Percentiles rank a stretch among this genome's conserved stretches.
Conservation (phyloP, 371 early-diverging fungal species). For the Rhizoclosmatium hyalinum region DNA sequence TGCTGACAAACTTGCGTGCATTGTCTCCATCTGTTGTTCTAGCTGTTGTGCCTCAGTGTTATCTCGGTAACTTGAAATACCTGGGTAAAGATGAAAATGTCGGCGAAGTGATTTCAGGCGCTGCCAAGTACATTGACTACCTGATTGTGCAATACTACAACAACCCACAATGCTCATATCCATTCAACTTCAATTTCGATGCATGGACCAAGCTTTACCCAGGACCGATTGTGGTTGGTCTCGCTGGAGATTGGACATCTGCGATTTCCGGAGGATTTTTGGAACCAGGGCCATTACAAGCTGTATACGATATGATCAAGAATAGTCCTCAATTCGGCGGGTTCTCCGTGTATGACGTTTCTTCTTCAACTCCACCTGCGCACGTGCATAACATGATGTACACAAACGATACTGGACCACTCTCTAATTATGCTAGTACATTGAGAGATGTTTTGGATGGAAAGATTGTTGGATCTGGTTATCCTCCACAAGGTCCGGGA, state of each 20-base stretch:
- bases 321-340: constrained; percentile 9
- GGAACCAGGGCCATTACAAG: constrained; percentile 25
- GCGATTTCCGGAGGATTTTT: constrained; percentile 21
- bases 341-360: constrained; percentile 26
- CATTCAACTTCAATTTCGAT: constrained; percentile 17
- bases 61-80: background rate
- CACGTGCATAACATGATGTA: background rate
- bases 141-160: constrained; percentile 19
- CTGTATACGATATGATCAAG: constrained; percentile 27
- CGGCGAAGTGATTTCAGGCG: constrained; percentile 1
- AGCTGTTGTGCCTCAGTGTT: constrained; percentile 21
- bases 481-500: constrained; percentile 1
- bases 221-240: constrained; percentile 21
- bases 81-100: constrained; percentile 14
- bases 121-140: constrained; percentile 9
- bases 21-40: constrained; percentile 11
- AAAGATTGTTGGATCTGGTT: constrained; percentile 18
- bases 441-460: constrained; percentile 13
- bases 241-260: constrained; percentile 23
- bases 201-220: constrained; percentile 1
- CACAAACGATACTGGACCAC: background rate
- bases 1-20: constrained; percentile 1
- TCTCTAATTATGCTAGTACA: constrained; percentile 1
- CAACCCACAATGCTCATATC: constrained; percentile 21
- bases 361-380: constrained; percentile 12